phyloP scores from a whole-genome alignment of 108 stramenopile species.

The Licmophora abbreviata region DNA sequence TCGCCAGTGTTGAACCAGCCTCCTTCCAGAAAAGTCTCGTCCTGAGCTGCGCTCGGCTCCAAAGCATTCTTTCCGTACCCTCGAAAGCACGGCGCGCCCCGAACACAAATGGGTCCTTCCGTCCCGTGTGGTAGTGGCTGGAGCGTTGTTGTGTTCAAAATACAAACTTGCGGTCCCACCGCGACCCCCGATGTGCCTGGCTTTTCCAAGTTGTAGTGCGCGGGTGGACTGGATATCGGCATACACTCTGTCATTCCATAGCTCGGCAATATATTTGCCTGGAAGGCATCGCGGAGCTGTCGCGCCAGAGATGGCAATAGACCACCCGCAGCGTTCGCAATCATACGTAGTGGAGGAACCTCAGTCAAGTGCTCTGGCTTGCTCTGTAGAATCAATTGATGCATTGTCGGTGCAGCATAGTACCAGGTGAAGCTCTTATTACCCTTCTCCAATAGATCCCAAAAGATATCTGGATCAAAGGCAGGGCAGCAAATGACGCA shows the following conservation, averaged over 20 bases:
- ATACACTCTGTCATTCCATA: conserved; percentile 82
- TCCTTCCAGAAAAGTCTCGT: conserved; percentile 27
- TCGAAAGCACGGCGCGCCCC: conserved; percentile 24
- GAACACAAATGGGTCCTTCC: conserved; percentile 37
- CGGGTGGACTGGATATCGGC: conserved; percentile 58
- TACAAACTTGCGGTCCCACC: conserved; percentile 39
- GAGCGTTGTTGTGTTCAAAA: conserved; percentile 14
- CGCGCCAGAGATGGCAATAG: conserved; percentile 41
- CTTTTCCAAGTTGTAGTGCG: conserved; percentile 38
- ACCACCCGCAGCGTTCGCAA: conserved; percentile 69
- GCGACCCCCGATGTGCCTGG: conserved; percentile 38
- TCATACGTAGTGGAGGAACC: conserved; percentile 55
- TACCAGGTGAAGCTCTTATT: conserved; percentile 44
- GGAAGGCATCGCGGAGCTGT: conserved; percentile 29
- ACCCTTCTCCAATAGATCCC: conserved; percentile 19
- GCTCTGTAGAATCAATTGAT: conserved; percentile 39
- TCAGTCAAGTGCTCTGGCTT: too few species aligned
- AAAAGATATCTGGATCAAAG: conserved; percentile 45
- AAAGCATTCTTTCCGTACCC: conserved; percentile 23
- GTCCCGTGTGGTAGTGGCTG: conserved; percentile 6
- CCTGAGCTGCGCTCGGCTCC: neutral
- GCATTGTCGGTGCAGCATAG: conserved; percentile 74
- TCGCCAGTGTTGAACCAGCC: conserved; percentile 85
- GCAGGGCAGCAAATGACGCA: conserved; percentile 52
- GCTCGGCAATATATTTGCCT: conserved; percentile 33